phyloP scores from a whole-genome alignment of 805 yeast species.

The Sugiyamaella americana region DNA sequence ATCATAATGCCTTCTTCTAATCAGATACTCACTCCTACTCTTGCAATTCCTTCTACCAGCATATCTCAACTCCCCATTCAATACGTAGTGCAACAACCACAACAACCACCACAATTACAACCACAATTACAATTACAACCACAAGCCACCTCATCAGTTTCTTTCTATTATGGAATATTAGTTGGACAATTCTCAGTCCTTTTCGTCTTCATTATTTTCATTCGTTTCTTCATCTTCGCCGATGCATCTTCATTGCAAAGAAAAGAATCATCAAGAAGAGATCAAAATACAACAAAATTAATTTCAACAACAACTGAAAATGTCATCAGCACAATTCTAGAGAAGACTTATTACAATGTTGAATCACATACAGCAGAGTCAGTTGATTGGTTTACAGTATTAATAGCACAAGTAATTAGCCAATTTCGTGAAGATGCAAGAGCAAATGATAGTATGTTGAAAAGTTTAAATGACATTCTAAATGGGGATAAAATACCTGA shows the following conservation, averaged over 20 bases:
- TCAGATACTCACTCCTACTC: too few species aligned
- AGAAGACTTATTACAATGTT: conserved; percentile 89
- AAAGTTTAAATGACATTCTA: conserved; percentile 65
- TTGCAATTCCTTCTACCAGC: too few species aligned
- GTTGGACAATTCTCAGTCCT: conserved; percentile 39
- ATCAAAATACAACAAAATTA: conserved; percentile 16
- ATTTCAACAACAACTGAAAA: conserved; percentile 20
- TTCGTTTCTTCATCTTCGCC: conserved; percentile 38
- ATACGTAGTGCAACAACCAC: too few species aligned
- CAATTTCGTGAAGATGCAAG: conserved; percentile 88
- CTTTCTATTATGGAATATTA: conserved; percentile 33
- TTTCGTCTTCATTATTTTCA: conserved; percentile 32
- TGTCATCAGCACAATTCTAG: conserved; percentile 49
- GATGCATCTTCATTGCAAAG: conserved; percentile 29
- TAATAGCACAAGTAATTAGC: conserved; percentile 83
- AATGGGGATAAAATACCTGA: conserved; percentile 62
- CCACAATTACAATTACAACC: too few species aligned
- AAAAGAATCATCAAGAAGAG: conserved; percentile 17
- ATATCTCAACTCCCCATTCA: too few species aligned
- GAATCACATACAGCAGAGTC: conserved; percentile 83
- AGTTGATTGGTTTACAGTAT: conserved; percentile 93
- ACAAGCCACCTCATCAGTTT: conserved; percentile 10
- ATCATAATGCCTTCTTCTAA: too few species aligned
- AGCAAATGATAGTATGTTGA: conserved; percentile 74
- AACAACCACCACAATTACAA: too few species aligned